Conservation (phyloP, 768 basidiomycete species). For the Kwoniella bestiolae region DNA sequence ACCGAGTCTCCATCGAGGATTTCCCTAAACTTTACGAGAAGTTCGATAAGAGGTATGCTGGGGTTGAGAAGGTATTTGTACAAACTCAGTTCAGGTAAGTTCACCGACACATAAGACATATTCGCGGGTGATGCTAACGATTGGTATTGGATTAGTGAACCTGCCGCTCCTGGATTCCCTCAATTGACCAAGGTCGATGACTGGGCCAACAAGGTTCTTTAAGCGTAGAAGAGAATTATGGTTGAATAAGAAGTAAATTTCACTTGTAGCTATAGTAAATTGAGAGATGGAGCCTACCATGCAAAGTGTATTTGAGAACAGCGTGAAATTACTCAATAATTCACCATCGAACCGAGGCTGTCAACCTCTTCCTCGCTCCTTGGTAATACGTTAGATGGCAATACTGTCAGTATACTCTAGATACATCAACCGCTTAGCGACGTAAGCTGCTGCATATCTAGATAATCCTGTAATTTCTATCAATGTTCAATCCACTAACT, state of each 20-base stretch:
- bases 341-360: too few species aligned
- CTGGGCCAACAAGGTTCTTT: conserved; percentile 55
- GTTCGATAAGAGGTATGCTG: conserved; percentile 66
- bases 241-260: background rate
- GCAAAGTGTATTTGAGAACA: too few species aligned
- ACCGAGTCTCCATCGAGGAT: conserved; percentile 64
- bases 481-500: too few species aligned
- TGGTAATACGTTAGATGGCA: too few species aligned
- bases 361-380: too few species aligned
- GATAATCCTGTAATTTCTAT: too few species aligned
- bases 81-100: conserved; percentile 65
- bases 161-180: conserved; percentile 64
- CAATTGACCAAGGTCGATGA: conserved; percentile 65
- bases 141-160: conserved; percentile 32
- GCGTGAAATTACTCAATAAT: too few species aligned
- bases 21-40: conserved; percentile 66
- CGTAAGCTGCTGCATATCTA: too few species aligned
- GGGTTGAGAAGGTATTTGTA: conserved; percentile 75
- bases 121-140: conserved; percentile 1
- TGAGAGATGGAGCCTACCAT: background rate
- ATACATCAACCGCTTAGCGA: too few species aligned
- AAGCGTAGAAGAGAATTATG: background rate
- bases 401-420: too few species aligned
- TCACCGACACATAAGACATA: too few species aligned
- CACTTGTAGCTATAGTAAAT: background rate